Conservation (phyloP, 495 filamentous ascomycete genomes). For the Entonaema liquescens region DNA sequence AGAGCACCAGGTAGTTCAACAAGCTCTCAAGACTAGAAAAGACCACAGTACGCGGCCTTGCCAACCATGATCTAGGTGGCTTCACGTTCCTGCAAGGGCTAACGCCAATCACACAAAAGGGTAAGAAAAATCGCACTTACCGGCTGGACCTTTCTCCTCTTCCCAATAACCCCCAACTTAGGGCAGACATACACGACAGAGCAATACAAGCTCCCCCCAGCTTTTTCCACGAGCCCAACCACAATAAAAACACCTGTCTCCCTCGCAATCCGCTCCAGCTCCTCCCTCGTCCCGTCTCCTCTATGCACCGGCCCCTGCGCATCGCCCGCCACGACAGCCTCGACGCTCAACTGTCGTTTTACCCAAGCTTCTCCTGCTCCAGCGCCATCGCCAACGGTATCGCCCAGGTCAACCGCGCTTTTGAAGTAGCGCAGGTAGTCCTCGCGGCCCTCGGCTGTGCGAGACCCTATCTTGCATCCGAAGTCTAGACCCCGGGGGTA, state of each 20-base stretch:
- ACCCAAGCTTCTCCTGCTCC: constrained; percentile 82
- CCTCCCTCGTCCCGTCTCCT: constrained; percentile 88
- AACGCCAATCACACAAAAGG: neutral
- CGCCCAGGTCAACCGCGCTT: constrained; percentile 82
- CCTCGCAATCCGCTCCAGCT: constrained; percentile 74
- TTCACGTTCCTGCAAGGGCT: constrained; percentile 1
- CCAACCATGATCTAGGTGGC: constrained; percentile 1
- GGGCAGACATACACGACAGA: constrained; percentile 86
- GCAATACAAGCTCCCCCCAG: constrained; percentile 87
- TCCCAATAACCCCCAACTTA: constrained; percentile 73
- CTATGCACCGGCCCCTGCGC: constrained; percentile 57
- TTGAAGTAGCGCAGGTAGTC: constrained; percentile 87
- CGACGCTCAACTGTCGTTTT: constrained; percentile 63
- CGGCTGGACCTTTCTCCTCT: constrained; percentile 95
- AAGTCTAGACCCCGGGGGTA: constrained; percentile 89
- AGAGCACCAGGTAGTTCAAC: neutral
- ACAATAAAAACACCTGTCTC: constrained; percentile 84
- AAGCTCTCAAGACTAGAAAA: neutral
- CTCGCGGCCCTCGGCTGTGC: constrained; percentile 74
- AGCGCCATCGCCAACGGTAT: constrained; percentile 69
- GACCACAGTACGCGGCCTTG: neutral
- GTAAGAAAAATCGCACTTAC: constrained; percentile 45
- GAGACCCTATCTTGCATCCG: constrained; percentile 74
- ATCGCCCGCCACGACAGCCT: constrained; percentile 50
- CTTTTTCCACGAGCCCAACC: constrained; percentile 79